A percentile compares a stretch with the other conserved stretches of the same genome.
phyloP scores from a whole-genome alignment of 108 stramenopile genomes.

The Chaetoceros muelleri region DNA sequence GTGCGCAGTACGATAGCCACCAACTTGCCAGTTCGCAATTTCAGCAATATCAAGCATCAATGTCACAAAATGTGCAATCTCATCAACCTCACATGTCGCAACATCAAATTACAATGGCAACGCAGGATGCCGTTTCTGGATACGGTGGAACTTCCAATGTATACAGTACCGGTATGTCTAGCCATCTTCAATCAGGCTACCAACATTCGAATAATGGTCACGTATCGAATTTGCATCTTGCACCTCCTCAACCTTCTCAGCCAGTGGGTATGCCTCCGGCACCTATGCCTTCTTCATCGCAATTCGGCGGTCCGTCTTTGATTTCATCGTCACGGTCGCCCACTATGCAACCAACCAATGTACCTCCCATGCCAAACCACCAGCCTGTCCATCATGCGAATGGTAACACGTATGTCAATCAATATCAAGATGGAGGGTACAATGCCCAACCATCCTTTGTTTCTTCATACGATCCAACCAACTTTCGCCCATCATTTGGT shows the following conservation, averaged over 20 bases:
- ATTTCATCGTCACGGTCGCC: slow-evolving; percentile 2
- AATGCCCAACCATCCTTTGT: slow-evolving; percentile 13
- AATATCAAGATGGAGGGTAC: slow-evolving; percentile 6
- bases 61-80: background rate
- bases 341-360: slow-evolving; percentile 3
- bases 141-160: background rate
- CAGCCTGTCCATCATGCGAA: slow-evolving; percentile 33
- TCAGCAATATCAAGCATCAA: background rate
- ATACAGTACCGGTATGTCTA: background rate
- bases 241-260: background rate
- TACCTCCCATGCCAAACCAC: background rate
- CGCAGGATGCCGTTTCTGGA: background rate
- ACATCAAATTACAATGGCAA: too few species aligned
- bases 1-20: too few species aligned
- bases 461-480: slow-evolving; percentile 20
- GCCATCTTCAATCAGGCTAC: background rate
- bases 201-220: too few species aligned
- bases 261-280: background rate
- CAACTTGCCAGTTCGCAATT: too few species aligned
- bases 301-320: slow-evolving; percentile 6
- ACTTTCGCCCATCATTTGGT: slow-evolving; percentile 40
- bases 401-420: slow-evolving; percentile 1
- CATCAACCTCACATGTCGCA: too few species aligned
- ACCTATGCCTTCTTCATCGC: background rate
- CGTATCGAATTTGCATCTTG: background rate